These are phyloP conservation scores for Claviceps sp. DNA, from an alignment of 2,329 filamentous ascomycete genomes.

Conservation along the genomic window DNA sequence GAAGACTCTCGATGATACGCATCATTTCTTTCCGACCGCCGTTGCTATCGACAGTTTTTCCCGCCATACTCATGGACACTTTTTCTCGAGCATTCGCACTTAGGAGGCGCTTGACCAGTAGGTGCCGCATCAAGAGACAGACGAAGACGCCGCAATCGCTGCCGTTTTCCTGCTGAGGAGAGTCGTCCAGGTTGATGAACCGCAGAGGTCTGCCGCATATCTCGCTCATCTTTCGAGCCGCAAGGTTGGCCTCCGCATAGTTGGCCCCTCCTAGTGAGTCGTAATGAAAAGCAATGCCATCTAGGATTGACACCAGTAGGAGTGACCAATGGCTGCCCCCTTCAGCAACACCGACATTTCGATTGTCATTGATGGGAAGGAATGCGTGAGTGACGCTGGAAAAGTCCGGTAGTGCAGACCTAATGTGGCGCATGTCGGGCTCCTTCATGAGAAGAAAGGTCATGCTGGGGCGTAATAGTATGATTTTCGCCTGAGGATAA, in stretches of 20 bases:
- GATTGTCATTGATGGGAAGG: conserved; percentile 84
- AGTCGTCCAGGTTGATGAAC: conserved; percentile 73
- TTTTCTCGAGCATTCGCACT: conserved; percentile 70
- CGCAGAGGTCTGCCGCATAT: conserved; percentile 55
- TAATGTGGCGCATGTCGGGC: conserved; percentile 38
- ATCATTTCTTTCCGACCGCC: conserved; percentile 83
- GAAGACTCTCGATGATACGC: conserved; percentile 71
- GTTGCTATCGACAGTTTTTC: conserved; percentile 67
- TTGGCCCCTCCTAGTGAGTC: conserved; percentile 74
- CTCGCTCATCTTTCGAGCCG: conserved; percentile 53
- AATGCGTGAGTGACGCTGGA: conserved; percentile 78
- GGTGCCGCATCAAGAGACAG: conserved; percentile 84
- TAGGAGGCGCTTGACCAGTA: conserved; percentile 75
- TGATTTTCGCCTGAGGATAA: conserved; percentile 73
- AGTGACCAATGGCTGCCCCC: conserved; percentile 92
- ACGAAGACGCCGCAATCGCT: conserved; percentile 95
- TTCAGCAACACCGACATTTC: conserved; percentile 64
- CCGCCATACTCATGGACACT: conserved; percentile 86
- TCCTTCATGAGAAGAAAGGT: conserved; percentile 79
- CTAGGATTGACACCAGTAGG: conserved; percentile 75
- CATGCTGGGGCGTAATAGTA: conserved; percentile 86
- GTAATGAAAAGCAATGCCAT: conserved; percentile 92
- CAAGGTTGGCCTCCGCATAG: conserved; percentile 55
- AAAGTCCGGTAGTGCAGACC: conserved; percentile 70
- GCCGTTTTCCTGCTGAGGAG: conserved; percentile 81